Base-by-base conservation (phyloP, 495 filamentous ascomycete genomes). In the Daldinia bambusicola region DNA sequence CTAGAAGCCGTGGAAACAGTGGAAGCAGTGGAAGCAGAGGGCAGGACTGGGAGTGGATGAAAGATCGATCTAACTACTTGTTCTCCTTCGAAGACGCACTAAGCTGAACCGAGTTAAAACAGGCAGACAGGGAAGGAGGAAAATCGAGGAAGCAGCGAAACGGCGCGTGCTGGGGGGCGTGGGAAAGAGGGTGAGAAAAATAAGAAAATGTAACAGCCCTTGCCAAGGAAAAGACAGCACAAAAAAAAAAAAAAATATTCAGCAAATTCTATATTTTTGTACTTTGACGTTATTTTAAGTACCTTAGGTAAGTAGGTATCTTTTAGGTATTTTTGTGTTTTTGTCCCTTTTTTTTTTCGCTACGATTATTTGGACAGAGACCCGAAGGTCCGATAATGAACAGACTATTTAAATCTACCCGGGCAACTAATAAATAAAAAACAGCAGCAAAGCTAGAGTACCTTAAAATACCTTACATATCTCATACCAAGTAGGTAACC, bases 101-200 rank as follows among this genome's bases (percentile, higher is more conserved):
- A 70, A 61, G 63, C 71, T 70, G 63, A 74, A 74, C 71, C 26
- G 57, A 71, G 71, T 75, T 75, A 69, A 63, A 59, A 57, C 69
- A 31, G 57, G 55, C 55, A 60, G 50, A 57, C 69, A 31, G 57
- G 55, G 61, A 60, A 55, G 56, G 38, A 48, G 43, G 26, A 26
- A 61, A 62, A 68, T 67, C 60, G 55, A 68, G 61, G 48, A 53
- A 62, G 59, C 4, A 41, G 34, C 32, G 40, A 53, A 63, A 16
- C 45, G 64, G 51, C 12, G 26, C 34, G 22, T 10, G 22, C 14
- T 57, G 13, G 40, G 60, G 55, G 43, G 55, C 10, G 36, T 2
- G 6, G 18, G 5, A 32, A 22, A 60, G 43, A 55, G 48, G 45
- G 55, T 59, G 41, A 69, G 51, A 64, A 48, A 20, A 48, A 48